These are phyloP conservation scores for Venturia aucupariae DNA, from an alignment of 2,329 filamentous ascomycete species.

Conservation along the genomic window DNA sequence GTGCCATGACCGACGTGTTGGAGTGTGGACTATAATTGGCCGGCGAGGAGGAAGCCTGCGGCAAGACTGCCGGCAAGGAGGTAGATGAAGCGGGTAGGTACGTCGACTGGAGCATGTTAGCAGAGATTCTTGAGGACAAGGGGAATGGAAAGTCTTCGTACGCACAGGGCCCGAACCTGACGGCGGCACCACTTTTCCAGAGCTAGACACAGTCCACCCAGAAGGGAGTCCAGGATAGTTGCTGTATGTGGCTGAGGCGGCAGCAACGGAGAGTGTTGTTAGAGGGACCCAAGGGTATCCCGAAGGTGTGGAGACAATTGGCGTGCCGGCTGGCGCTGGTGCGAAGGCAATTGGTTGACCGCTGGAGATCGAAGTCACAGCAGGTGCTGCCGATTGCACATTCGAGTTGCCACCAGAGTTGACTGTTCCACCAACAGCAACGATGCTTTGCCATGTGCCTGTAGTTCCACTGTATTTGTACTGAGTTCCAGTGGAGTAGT, in stretches of 20 bases:
- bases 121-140: conserved; percentile 19
- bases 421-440: conserved; percentile 67
- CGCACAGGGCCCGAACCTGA: conserved; percentile 27
- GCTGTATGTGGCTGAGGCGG: conserved; percentile 35
- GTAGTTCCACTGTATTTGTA: conserved; percentile 75
- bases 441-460: conserved; percentile 75
- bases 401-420: conserved; percentile 50
- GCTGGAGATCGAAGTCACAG: conserved; percentile 52
- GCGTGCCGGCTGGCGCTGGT: conserved; percentile 47
- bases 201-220: conserved; percentile 71
- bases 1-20: not conserved
- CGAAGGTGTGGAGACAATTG: conserved; percentile 47
- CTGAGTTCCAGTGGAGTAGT: conserved; percentile 84
- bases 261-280: conserved; percentile 41
- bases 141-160: conserved; percentile 19
- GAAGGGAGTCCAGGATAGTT: conserved; percentile 55
- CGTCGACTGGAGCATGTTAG: conserved; percentile 34
- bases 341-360: conserved; percentile 59
- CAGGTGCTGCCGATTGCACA: conserved; percentile 46
- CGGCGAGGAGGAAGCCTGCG: conserved; percentile 36
- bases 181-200: conserved; percentile 70
- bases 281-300: conserved; percentile 60
- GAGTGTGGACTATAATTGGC: conserved; percentile 25
- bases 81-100: conserved; percentile 45
- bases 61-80: conserved; percentile 38